Percentiles rank a stretch among this genome's conserved stretches.
Evolutionary conservation across 83 land plant species (phyloP).

Genomic region (Picea mariana): DNA sequence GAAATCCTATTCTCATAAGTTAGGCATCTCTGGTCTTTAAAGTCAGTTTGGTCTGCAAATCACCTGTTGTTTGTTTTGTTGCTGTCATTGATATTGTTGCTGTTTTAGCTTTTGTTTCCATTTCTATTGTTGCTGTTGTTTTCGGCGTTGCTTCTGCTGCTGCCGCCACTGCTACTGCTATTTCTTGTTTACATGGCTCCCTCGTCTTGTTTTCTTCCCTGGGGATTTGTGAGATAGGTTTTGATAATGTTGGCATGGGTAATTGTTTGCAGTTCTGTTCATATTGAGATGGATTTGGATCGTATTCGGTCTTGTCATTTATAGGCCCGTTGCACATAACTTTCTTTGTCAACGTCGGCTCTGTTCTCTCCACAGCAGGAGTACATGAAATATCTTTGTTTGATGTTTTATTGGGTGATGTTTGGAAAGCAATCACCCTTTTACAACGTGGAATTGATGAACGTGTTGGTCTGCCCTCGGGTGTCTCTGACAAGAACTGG

Average conservation of each 20-base stretch:
- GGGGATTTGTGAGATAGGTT: neutral
- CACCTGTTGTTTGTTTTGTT: conserved; percentile 9
- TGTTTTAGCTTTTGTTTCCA: neutral
- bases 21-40: neutral
- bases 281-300: neutral
- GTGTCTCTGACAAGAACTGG: conserved; percentile 5
- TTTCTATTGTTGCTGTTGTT: neutral
- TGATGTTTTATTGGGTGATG: neutral
- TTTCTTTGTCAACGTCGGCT: neutral
- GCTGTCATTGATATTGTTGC: too few species aligned
- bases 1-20: neutral
- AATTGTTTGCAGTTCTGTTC: neutral
- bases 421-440: conserved; percentile 3
- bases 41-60: neutral
- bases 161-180: neutral
- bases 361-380: neutral
- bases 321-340: neutral
- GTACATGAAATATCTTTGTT: neutral
- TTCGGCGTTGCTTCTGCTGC: neutral
- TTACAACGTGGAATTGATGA: neutral
- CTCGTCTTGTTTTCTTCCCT: neutral
- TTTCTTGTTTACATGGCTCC: neutral
- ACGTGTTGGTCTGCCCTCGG: too few species aligned
- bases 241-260: neutral
- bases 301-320: neutral